Base-by-base conservation (phyloP, 495 filamentous ascomycete genomes). In the Trichocladium antarcticum region DNA sequence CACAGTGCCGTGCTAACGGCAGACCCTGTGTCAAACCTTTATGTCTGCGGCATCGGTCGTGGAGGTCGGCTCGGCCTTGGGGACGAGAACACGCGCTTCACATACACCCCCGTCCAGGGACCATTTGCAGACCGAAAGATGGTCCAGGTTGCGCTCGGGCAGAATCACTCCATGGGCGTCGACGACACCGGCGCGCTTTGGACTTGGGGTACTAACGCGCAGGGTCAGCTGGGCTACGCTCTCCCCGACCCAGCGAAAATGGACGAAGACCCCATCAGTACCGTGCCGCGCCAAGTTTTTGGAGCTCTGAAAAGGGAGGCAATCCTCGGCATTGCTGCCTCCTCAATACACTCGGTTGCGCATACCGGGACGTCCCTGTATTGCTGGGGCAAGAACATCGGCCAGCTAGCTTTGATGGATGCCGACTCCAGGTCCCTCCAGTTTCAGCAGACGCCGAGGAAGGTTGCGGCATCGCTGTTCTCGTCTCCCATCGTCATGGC, bases 341-440 rank as follows among this genome's bases (percentile, higher is more conserved):
- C 89, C 7, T 74, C 87, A 0, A 81, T 93, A 15, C 92, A 98
- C 62, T 95, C 88, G 0, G 89, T 92, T 8, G 87, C 86, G 4
- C 84, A 92, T 57, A 96, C 86, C 5, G 70, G 73, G 1, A 75
- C 79, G 2, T 87, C 88, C 19, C 69, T 98, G 5, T 98, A 84
- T 60, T 94, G 87, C 5, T 98, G 93, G 72, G 92, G 92, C 16
- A 95, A 92, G 64, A 98, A 97, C 55, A 80, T 93, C 54, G 92
- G 92, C 19, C 92, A 98, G 56, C 76, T 98, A 39, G 93, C 92
- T 4, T 71, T 98, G 37, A 84, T 96, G 59, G 93, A 95, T 61
- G 89, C 92, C 11, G 90, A 97, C 65, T 88, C 93, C 34, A 81
- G 87, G 16, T 94, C 89, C 0, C 78, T 95, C 14, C 85, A 89